Conservation (phyloP, 495 filamentous ascomycete species). For the Neurospora tetraspora region DNA sequence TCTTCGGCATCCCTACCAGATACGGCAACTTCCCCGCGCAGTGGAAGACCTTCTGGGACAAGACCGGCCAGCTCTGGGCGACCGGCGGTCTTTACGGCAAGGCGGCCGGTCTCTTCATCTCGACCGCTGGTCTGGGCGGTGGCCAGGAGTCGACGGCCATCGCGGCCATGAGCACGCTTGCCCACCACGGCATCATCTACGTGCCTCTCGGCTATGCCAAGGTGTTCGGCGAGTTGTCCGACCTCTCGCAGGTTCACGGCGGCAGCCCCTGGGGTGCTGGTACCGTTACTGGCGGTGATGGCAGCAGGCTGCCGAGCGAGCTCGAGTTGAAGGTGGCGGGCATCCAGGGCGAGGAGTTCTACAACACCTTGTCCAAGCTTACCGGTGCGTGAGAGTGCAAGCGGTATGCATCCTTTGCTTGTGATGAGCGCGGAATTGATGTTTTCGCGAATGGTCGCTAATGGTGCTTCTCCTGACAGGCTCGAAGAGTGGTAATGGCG, state of each 20-base stretch:
- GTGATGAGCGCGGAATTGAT: constrained; percentile 5
- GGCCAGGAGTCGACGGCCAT: constrained; percentile 88
- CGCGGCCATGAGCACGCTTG: constrained; percentile 73
- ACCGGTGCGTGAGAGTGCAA: constrained; percentile 48
- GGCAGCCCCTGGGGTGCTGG: constrained; percentile 91
- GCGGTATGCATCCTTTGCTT: constrained; percentile 53
- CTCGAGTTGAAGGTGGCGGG: constrained; percentile 70
- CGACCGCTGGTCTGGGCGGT: constrained; percentile 70
- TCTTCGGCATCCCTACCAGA: constrained; percentile 94
- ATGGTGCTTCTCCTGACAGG: constrained; percentile 5
- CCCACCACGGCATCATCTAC: constrained; percentile 93
- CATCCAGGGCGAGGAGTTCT: constrained; percentile 81
- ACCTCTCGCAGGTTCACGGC: constrained; percentile 69
- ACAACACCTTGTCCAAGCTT: constrained; percentile 63
- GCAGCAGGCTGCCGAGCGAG: constrained; percentile 66
- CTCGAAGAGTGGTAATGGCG: not conserved
- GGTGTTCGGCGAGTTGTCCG: constrained; percentile 55
- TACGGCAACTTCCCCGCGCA: constrained; percentile 98
- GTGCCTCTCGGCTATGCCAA: constrained; percentile 90
- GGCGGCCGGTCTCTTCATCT: constrained; percentile 86
- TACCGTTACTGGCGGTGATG: constrained; percentile 73
- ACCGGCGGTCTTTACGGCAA: constrained; percentile 77
- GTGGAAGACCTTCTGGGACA: constrained; percentile 88
- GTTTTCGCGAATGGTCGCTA: constrained; percentile 8
- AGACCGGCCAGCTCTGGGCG: constrained; percentile 63